Evolutionary conservation across 129 eudicot species (phyloP).

Genomic region (Kitagawia praeruptora): DNA sequence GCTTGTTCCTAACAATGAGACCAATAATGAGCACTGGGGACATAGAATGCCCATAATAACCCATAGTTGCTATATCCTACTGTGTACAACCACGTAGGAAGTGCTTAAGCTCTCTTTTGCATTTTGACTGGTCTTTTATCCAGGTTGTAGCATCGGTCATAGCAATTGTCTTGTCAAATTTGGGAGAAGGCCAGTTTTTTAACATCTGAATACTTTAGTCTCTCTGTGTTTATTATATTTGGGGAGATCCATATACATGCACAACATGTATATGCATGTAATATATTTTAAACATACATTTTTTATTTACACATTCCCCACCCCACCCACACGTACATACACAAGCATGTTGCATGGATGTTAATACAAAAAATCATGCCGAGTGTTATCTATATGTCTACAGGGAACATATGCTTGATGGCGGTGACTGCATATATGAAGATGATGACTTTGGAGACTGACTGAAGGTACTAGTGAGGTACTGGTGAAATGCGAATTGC

Average conservation of each 20-base stretch:
- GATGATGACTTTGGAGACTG: conserved; percentile 18
- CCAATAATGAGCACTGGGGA: neutral
- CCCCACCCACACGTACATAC: neutral
- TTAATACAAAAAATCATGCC: neutral
- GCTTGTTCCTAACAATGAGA: neutral
- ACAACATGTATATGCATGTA: neutral
- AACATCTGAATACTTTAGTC: neutral
- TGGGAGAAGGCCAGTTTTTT: neutral
- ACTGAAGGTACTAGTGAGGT: neutral
- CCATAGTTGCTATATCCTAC: neutral
- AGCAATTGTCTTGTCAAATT: neutral
- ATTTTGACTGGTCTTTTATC: neutral
- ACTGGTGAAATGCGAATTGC: neutral
- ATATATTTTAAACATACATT: neutral
- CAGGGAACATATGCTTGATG: conserved; percentile 44
- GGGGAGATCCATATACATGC: neutral
- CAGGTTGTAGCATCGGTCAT: neutral
- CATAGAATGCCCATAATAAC: neutral
- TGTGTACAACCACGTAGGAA: neutral
- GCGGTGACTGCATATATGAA: conserved; percentile 27
- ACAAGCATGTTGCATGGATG: no score
- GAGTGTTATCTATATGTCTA: conserved; percentile 7
- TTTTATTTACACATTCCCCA: neutral
- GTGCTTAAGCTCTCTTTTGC: neutral
- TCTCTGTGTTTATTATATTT: neutral